Conservation (phyloP, 306 rosid species). For the Castanea sativa region DNA sequence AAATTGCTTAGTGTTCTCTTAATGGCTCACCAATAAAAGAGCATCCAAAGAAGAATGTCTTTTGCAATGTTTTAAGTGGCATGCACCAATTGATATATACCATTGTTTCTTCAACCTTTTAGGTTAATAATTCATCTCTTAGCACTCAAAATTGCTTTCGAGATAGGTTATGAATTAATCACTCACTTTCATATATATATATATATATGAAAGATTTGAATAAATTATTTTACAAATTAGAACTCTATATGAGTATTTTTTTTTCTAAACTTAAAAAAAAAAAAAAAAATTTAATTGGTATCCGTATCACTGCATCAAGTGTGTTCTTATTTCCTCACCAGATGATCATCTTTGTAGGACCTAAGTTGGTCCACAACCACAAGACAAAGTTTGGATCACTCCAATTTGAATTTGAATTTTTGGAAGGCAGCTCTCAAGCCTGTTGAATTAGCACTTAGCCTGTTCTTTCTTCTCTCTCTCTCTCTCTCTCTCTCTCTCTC, state of each 20-base stretch:
- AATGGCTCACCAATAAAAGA: not conserved
- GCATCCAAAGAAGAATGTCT: not conserved
- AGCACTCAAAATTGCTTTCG: too few species aligned
- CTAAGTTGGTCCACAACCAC: not conserved
- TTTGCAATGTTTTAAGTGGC: not conserved
- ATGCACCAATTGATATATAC: not conserved
- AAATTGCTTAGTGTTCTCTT: not conserved
- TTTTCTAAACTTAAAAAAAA: not conserved
- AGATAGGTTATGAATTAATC: too few species aligned
- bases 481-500: too few species aligned
- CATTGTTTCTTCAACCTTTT: not conserved
- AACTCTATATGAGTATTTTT: too few species aligned
- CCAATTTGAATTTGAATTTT: not conserved
- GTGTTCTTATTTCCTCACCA: not conserved
- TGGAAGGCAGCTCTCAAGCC: too few species aligned
- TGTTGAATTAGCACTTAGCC: too few species aligned
- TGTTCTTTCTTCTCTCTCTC: too few species aligned
- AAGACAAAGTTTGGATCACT: not conserved
- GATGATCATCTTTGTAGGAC: not conserved
- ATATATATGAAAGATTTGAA: too few species aligned
- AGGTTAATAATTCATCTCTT: too few species aligned
- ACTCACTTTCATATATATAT: too few species aligned
- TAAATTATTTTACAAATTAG: too few species aligned
- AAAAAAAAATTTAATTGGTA: not conserved
- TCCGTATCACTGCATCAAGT: not conserved